Evolutionary conservation across 2,329 filamentous ascomycete genomes (phyloP), one percentile per base, ranked within the genome.

Genomic region (Pezicula rhizophila): DNA sequence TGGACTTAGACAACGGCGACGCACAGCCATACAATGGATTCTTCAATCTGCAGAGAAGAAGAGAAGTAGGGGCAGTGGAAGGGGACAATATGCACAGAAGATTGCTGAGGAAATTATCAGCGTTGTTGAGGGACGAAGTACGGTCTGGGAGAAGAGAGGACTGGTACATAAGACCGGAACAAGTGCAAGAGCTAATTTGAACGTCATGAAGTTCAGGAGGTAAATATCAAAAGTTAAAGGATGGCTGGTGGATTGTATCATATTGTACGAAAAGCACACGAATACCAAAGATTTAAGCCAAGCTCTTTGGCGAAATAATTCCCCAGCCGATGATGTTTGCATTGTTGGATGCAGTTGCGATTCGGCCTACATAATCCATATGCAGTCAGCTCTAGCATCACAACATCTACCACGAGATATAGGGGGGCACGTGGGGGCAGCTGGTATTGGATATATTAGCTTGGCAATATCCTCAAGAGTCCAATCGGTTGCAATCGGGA

Each of bases 11-110:
- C 87, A 95, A 67, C 79, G 92, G 54, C 77, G 92, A 57, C 78
- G 91, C 48, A 76, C 76, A 45, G 91, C 92, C 2, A 85, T 96
- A 57, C 73, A 79, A 66, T 99, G 93, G 93, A 95, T 99, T 58
- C 69, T 97, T 50, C 84, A 89, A 54, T 78, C 82, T n/a, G 88
- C 89, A 35, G 80, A 80, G 54, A 93, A 90, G 76, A 84, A 86
- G 70, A 80, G 79, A 54, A 86, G 84, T 55, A 76, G 77, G 58
- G 86, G 85, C 17, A 87, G 81, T 61, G 87, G 87, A 7, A 79
- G 79, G 50, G 78, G 78, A 54, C 82, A 84, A 66, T 86, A 95
- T 62, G 85, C 89, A 10, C 76, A 85, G 60, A 78, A 87, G 48
- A 78, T 97, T 53, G 90, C 89, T 1, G 85, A 92, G 64, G 92